Evolutionary conservation across 139 green algal species (phyloP).

Genomic region (Chlorella sorokiniana): DNA sequence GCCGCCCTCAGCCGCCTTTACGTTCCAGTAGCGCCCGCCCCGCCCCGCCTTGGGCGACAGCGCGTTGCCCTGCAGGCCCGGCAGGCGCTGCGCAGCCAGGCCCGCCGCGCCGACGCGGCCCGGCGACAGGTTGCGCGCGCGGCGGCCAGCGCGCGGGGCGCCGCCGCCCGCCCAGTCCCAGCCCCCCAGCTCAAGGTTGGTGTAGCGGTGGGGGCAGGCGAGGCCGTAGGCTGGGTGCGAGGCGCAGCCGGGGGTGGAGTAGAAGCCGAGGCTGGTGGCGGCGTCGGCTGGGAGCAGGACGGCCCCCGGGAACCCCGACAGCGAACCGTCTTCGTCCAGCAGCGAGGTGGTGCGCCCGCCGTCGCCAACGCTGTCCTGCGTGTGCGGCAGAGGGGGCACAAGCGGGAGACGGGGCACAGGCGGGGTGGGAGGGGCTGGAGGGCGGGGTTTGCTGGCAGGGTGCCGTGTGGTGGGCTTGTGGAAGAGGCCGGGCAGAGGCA

Average conservation of each 20-base stretch:
- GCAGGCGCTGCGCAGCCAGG: conserved; percentile 2
- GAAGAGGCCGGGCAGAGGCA: too few relatives aligned
- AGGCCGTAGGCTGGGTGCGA: conserved; percentile 15
- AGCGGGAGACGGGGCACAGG: background rate
- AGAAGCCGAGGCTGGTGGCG: background rate
- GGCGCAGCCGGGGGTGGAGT: background rate
- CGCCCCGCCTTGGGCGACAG: background rate
- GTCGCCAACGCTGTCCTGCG: background rate
- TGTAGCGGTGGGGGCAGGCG: background rate
- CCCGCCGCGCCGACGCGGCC: background rate
- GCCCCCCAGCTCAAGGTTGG: background rate
- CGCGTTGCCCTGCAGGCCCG: background rate
- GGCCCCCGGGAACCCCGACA: conserved; percentile 2
- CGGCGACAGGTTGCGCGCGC: background rate
- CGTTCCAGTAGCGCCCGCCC: conserved; percentile 1
- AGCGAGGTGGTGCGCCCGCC: conserved; percentile 1
- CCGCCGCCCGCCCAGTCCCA: conserved; percentile 9
- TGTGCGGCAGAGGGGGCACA: background rate
- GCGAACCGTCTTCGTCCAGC: background rate
- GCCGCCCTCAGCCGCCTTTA: background rate
- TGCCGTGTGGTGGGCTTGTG: too few relatives aligned
- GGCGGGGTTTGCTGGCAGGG: background rate
- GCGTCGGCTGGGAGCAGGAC: background rate
- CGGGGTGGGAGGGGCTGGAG: background rate
- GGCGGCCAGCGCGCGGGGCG: background rate